Conservation (phyloP, 2,329 filamentous ascomycete genomes). For the Alternaria brassicae region DNA sequence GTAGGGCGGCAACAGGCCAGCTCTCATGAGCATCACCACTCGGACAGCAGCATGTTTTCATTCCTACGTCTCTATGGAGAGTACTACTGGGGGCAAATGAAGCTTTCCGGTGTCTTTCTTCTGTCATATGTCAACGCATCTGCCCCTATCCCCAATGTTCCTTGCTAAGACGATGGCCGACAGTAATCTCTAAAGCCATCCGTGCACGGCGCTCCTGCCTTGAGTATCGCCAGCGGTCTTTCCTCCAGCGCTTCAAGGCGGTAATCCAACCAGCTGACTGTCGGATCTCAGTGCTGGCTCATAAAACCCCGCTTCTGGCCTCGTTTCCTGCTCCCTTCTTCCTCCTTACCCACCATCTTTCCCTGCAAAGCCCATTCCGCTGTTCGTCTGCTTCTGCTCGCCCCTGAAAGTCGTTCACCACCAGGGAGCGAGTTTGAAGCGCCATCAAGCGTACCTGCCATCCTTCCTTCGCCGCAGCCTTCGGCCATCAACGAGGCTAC, state of each 20-base stretch:
- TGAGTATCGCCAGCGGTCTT: constrained; percentile 23
- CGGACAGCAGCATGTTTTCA: constrained; percentile 8
- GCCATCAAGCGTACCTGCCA: neutral
- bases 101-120: constrained; percentile 5
- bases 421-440: neutral
- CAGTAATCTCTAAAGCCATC: constrained; percentile 41
- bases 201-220: constrained; percentile 29
- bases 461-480: neutral
- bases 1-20: neutral
- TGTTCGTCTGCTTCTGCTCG: constrained; percentile 4
- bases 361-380: constrained; percentile 8
- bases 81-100: constrained; percentile 1
- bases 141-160: constrained; percentile 6
- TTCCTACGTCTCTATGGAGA: neutral
- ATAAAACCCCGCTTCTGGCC: constrained; percentile 16
- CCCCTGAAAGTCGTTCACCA: neutral
- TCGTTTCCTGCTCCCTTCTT: constrained; percentile 18
- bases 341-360: constrained; percentile 12
- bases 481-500: neutral
- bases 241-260: constrained; percentile 12
- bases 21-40: constrained; percentile 1
- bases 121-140: constrained; percentile 3
- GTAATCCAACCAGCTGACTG: constrained; percentile 24
- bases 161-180: constrained; percentile 31
- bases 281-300: constrained; percentile 17